Percentiles rank a stretch among this genome's conserved stretches.
Conservation (phyloP, 2,329 filamentous ascomycete species). For the Westerdykella sp. region DNA sequence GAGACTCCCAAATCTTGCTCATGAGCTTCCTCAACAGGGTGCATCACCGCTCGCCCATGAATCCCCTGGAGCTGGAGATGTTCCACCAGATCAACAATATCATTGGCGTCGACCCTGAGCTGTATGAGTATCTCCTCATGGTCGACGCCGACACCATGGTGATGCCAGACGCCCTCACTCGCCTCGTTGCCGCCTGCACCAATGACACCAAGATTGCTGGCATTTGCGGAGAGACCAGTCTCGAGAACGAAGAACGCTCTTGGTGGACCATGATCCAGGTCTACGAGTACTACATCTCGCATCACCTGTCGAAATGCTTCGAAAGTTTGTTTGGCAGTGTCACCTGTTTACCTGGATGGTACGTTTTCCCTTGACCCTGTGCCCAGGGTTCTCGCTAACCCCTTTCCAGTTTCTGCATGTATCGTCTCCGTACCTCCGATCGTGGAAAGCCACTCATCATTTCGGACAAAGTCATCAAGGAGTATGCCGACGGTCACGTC, state of each 20-base stretch:
- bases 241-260: conserved; percentile 89
- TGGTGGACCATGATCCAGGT: conserved; percentile 99
- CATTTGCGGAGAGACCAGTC: conserved; percentile 92
- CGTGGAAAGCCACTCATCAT: conserved; percentile 93
- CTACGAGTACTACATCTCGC: conserved; percentile 99
- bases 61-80: conserved; percentile 91
- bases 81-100: conserved; percentile 99
- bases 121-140: conserved; percentile 97
- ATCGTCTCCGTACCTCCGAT: conserved; percentile 87
- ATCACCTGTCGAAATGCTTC: conserved; percentile 93
- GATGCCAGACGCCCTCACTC: conserved; percentile 82
- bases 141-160: conserved; percentile 97
- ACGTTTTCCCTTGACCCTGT: conserved; percentile 40
- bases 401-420: conserved; percentile 85
- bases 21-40: conserved; percentile 98
- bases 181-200: conserved; percentile 84
- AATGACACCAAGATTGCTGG: conserved; percentile 95
- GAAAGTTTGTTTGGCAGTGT: conserved; percentile 97
- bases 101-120: conserved; percentile 92
- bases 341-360: conserved; percentile 98
- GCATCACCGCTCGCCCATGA: conserved; percentile 91
- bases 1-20: conserved; percentile 91
- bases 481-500: conserved; percentile 82
- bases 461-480: conserved; percentile 75
- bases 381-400: conserved; percentile 11